phyloP scores from a whole-genome alignment of 805 yeast genomes.

The Teunomyces gatunensis region DNA sequence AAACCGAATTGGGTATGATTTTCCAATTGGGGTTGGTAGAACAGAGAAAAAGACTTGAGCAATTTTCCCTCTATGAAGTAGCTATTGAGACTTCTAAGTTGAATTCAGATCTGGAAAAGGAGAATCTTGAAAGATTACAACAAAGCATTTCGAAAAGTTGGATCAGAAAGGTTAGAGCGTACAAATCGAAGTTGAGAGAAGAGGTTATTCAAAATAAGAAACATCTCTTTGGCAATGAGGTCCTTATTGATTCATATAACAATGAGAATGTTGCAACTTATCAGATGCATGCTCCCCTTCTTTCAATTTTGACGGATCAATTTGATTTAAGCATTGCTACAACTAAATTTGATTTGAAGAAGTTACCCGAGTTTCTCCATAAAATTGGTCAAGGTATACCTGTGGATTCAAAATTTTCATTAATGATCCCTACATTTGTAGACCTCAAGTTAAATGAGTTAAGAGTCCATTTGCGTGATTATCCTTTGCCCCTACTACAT shows the following conservation, averaged over 20 bases:
- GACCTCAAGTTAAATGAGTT: conserved; percentile 59
- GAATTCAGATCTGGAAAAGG: conserved; percentile 3
- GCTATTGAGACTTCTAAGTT: conserved; percentile 1
- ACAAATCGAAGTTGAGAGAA: conserved; percentile 34
- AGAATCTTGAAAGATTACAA: conserved; percentile 30
- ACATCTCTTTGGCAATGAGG: conserved; percentile 37
- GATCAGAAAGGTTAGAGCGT: conserved; percentile 60
- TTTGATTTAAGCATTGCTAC: conserved; percentile 22
- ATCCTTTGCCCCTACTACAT: conserved; percentile 77
- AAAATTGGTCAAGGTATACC: conserved; percentile 85
- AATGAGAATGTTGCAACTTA: conserved; percentile 30
- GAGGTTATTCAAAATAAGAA: conserved; percentile 35
- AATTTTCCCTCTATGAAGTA: conserved; percentile 21
- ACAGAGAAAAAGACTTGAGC: conserved; percentile 38
- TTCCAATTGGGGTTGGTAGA: conserved; percentile 41
- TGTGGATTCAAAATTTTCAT: conserved; percentile 59
- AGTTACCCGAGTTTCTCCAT: conserved; percentile 60
- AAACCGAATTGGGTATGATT: conserved; percentile 38
- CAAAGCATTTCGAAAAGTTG: conserved; percentile 61
- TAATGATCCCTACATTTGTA: conserved; percentile 62
- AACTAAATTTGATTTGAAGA: conserved; percentile 27
- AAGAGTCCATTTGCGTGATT: conserved; percentile 74
- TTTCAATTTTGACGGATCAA: conserved; percentile 27
- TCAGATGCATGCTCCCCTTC: conserved; percentile 33
- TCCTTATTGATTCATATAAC: conserved; percentile 10